These are phyloP conservation scores for Saussurea involucrata DNA, from an alignment of 129 eudicot species.

Conservation along the genomic window DNA sequence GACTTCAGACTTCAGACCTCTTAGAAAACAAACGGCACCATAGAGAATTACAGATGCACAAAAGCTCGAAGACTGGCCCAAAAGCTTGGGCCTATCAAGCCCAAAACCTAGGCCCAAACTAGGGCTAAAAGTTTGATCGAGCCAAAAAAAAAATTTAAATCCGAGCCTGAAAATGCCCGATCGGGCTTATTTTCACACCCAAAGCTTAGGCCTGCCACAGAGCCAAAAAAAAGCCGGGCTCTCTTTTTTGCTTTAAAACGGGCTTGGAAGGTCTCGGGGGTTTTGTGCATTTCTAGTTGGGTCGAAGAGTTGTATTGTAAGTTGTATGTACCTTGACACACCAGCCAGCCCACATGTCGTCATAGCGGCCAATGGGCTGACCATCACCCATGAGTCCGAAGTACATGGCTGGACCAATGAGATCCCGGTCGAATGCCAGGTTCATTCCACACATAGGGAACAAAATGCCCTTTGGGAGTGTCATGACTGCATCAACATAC, in stretches of 20 bases:
- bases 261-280: not conserved
- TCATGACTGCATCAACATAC: slow-evolving; percentile 90
- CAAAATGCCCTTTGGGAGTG: slow-evolving; percentile 80
- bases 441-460: slow-evolving; percentile 99
- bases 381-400: slow-evolving; percentile 99
- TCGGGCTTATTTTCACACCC: not conserved
- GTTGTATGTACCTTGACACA: slow-evolving; percentile 61
- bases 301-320: not conserved
- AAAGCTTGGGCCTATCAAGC: not conserved
- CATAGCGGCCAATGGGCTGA: slow-evolving; percentile 91
- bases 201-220: not conserved
- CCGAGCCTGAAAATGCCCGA: not conserved
- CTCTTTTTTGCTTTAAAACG: not conserved
- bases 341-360: slow-evolving; percentile 99
- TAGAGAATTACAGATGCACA: no score
- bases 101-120: not conserved
- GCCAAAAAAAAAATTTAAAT: not conserved
- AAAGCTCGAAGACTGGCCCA: not conserved
- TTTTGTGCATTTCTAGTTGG: not conserved
- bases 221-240: not conserved
- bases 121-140: not conserved
- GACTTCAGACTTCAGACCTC: no score
- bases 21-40: no score
- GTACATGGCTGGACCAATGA: slow-evolving; percentile 97
- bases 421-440: slow-evolving; percentile 72